phyloP scores from a whole-genome alignment of 1,284 basidiomycete genomes.

The Mycena citricolor region DNA sequence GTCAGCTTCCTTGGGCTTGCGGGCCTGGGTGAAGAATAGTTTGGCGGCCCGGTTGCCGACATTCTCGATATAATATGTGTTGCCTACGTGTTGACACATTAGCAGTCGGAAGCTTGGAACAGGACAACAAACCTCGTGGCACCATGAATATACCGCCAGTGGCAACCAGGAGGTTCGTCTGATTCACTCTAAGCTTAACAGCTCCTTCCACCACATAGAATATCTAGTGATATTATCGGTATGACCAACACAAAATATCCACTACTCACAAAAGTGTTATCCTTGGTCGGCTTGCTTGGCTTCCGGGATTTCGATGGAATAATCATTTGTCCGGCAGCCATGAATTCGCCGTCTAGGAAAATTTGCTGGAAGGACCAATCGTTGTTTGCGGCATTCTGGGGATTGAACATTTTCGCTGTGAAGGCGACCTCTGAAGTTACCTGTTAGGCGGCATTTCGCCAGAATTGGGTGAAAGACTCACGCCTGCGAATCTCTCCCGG shows the following conservation, averaged over 20 bases:
- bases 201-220: constrained; percentile 89
- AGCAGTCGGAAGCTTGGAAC: background rate
- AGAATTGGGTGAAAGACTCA: no score
- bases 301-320: constrained; percentile 83
- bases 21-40: constrained; percentile 92
- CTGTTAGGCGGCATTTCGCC: no score
- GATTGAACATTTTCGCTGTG: constrained; percentile 56
- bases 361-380: constrained; percentile 90
- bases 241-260: background rate
- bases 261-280: constrained; percentile 90
- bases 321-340: constrained; percentile 85
- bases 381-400: constrained; percentile 55
- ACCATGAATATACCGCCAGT: constrained; percentile 89
- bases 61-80: constrained; percentile 90
- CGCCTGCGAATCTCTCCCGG: no score
- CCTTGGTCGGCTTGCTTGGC: constrained; percentile 86
- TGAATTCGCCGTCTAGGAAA: constrained; percentile 90
- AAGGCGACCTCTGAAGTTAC: constrained; percentile 59
- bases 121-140: constrained; percentile 64
- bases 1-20: no score
- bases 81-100: constrained; percentile 59
- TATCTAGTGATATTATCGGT: constrained; percentile 49
- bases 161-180: constrained; percentile 75
- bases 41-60: constrained; percentile 78
- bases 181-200: constrained; percentile 82